Percentiles rank a stretch among this genome's conserved stretches.
phyloP scores from a whole-genome alignment of 768 basidiomycete species.

The Pisolithus orientalis region DNA sequence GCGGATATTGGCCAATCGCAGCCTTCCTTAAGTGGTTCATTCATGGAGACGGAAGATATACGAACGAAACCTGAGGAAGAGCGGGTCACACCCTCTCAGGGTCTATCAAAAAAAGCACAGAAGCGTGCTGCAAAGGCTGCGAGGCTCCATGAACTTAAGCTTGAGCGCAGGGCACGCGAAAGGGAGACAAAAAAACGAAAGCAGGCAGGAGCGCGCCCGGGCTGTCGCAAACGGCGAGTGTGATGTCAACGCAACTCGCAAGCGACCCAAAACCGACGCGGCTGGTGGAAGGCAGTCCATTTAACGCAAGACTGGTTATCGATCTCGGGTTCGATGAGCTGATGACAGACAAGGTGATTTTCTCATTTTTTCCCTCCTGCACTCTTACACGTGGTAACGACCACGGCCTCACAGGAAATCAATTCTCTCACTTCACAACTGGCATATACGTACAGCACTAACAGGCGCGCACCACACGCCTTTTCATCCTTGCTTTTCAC shows the following conservation, averaged over 20 bases:
- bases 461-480: conserved; percentile 64
- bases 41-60: conserved; percentile 16
- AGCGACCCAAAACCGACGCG: conserved; percentile 18
- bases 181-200: conserved; percentile 74
- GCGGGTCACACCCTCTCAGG: conserved; percentile 13
- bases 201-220: conserved; percentile 50
- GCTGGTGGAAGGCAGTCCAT: conserved; percentile 36
- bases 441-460: conserved; percentile 86
- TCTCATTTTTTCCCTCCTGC: conserved; percentile 9
- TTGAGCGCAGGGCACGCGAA: conserved; percentile 70
- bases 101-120: conserved; percentile 71
- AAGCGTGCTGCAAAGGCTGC: conserved; percentile 73
- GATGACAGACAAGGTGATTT: conserved; percentile 87
- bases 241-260: conserved; percentile 19
- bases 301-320: conserved; percentile 65
- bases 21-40: not conserved
- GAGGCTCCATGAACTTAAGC: conserved; percentile 56
- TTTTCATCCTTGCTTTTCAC: conserved; percentile 75
- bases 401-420: conserved; percentile 60
- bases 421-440: conserved; percentile 85
- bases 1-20: not conserved
- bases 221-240: conserved; percentile 46
- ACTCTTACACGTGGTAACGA: conserved; percentile 8
- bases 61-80: conserved; percentile 8
- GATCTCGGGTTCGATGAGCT: conserved; percentile 91